These are phyloP conservation scores for Leonotis leonurus DNA, from an alignment of 257 asterid genomes.

Conservation along the genomic window DNA sequence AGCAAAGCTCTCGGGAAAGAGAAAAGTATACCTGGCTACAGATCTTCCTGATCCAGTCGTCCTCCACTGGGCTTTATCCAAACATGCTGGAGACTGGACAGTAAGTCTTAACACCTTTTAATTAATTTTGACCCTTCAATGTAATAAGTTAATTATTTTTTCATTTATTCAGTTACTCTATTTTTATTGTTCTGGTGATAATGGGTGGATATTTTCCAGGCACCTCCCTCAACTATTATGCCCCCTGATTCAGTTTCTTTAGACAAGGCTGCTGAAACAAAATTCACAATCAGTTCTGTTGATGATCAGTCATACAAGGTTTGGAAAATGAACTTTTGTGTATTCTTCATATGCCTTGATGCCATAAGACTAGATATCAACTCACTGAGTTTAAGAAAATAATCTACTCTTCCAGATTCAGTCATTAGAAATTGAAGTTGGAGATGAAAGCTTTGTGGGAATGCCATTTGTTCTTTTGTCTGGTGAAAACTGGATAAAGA, in stretches of 20 bases:
- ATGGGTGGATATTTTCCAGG: slow-evolving; percentile 37
- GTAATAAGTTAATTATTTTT: background rate
- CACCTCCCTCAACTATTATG: slow-evolving; percentile 62
- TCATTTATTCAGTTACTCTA: background rate
- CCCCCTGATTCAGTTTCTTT: slow-evolving; percentile 75
- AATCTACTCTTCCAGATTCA: slow-evolving; percentile 61
- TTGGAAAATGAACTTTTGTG: slow-evolving; percentile 11
- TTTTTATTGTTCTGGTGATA: background rate
- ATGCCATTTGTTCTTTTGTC: slow-evolving; percentile 93
- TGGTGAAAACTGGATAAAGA: slow-evolving; percentile 74
- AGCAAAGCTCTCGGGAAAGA: slow-evolving; percentile 49
- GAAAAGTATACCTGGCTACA: slow-evolving; percentile 67
- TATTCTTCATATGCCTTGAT: slow-evolving; percentile 9
- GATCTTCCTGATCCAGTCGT: slow-evolving; percentile 64
- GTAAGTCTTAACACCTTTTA: slow-evolving; percentile 34
- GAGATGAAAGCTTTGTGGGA: slow-evolving; percentile 67
- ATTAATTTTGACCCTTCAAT: background rate
- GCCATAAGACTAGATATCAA: background rate
- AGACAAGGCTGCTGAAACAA: slow-evolving; percentile 65
- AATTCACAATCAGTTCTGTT: slow-evolving; percentile 35
- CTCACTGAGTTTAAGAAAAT: slow-evolving; percentile 1
- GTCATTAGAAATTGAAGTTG: slow-evolving; percentile 64
- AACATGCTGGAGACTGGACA: slow-evolving; percentile 78
- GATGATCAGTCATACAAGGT: slow-evolving; percentile 52
- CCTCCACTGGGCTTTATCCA: slow-evolving; percentile 97